Percentiles rank a stretch among this genome's conserved stretches.
phyloP scores from a whole-genome alignment of 176 grass and related monocot genomes.

The Puya raimondii region DNA sequence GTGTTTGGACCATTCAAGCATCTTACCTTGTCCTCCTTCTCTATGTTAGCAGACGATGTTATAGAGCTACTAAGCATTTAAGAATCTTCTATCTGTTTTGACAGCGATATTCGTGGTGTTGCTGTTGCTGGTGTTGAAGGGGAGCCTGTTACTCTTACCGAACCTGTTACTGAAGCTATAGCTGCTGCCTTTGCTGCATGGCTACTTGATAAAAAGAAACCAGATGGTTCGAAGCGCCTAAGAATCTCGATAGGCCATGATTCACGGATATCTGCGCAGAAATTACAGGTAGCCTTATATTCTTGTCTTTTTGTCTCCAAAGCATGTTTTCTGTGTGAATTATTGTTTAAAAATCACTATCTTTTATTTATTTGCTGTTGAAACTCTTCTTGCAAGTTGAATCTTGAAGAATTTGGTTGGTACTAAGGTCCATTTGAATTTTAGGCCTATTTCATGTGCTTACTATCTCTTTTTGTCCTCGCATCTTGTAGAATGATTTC shows the following conservation, averaged over 20 bases:
- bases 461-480: too few species aligned
- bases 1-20: background rate
- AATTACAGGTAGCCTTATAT: slow-evolving; percentile 55
- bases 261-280: slow-evolving; percentile 91
- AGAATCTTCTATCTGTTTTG: slow-evolving; percentile 14
- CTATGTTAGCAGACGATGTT: background rate
- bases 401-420: too few species aligned
- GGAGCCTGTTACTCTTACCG: slow-evolving; percentile 66
- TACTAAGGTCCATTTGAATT: too few species aligned
- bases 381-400: slow-evolving; percentile 2
- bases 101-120: slow-evolving; percentile 96
- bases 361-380: background rate
- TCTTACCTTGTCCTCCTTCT: background rate
- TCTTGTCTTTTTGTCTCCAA: slow-evolving; percentile 7
- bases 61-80: background rate
- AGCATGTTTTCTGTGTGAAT: background rate
- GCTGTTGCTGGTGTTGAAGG: slow-evolving; percentile 83
- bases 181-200: slow-evolving; percentile 75
- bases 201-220: slow-evolving; percentile 79
- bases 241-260: slow-evolving; percentile 86
- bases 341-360: slow-evolving; percentile 6
- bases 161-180: slow-evolving; percentile 75
- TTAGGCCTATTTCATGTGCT: too few species aligned
- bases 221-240: slow-evolving; percentile 60
- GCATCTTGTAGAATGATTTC: too few species aligned